phyloP scores from a whole-genome alignment of 2,329 filamentous ascomycete species.

The Hirsutella rhossiliensis region DNA sequence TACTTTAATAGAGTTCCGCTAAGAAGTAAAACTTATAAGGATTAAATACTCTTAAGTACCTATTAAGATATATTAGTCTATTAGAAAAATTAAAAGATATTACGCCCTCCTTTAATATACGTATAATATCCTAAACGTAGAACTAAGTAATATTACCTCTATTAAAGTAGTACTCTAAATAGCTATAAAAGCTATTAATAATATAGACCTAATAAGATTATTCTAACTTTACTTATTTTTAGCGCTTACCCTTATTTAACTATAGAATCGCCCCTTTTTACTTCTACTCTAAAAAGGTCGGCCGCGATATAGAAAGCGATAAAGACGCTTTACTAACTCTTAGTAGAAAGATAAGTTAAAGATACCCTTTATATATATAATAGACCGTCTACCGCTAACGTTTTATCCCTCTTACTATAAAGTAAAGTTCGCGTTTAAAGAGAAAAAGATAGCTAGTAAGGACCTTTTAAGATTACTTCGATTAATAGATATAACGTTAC shows the following conservation, averaged over 20 bases:
- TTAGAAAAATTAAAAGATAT: not conserved
- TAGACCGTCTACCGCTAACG: not conserved
- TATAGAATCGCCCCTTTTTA: not conserved
- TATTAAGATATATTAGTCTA: not conserved
- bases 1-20: not conserved
- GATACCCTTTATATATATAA: not conserved
- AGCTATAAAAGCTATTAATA: not conserved
- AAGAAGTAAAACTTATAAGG: not conserved
- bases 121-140: not conserved
- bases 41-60: not conserved
- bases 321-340: not conserved
- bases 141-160: too few species aligned
- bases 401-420: not conserved
- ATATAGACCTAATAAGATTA: not conserved
- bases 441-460: not conserved
- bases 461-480: not conserved
- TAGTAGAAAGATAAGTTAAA: not conserved
- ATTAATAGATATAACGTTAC: not conserved
- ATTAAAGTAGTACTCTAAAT: not conserved
- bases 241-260: not conserved
- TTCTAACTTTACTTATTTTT: not conserved
- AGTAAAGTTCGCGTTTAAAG: not conserved
- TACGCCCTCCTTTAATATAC: not conserved
- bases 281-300: not conserved
- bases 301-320: not conserved